Evolutionary conservation across 768 basidiomycete genomes (phyloP), one percentile per base, ranked within the genome.

Genomic region (Leccinellum albellum): DNA sequence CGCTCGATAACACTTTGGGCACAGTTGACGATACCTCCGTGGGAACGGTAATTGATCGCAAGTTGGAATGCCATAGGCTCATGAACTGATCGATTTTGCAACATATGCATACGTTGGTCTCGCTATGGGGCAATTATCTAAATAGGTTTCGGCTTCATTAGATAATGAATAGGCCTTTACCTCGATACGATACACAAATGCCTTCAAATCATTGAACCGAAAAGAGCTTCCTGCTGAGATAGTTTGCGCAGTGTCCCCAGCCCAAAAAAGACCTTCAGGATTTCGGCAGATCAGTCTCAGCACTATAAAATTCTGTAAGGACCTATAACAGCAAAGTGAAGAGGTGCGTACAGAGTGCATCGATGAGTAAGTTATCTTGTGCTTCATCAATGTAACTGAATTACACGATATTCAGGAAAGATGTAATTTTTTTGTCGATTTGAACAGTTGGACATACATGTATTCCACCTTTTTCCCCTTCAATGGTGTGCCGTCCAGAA

Each of bases 161-260:
- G 13, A 62, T 3, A 13, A 51, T 29, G 6, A 24, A 44, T 0
- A 3, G 6, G 0, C 20, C 20, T 70, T 44, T 53, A 86, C 88
- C 73, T 90, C 87, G 1, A 83, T 66, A 45, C 84, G 77, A 55
- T 79, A 82, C 28, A 88, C 60, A 60, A 87, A 88, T 1, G 88
- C 81, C 65, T 84, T 89, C 51, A 91, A 65, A 45, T 89, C 86
- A 53, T 86, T 74, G 65, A 91, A 91, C 10, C 83, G 74, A 61
- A 91, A 91, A 0, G 86, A 79, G 59, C 85, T 87, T 3, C 88
- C 89, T 1, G 81, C 79, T 0, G 86, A 83, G 37, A 91, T 90
- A 0, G 88, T 87, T 60, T 91, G 89, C 0, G 89, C 87, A 0
- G 89, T 89, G 64, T 91, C 89, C 0, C 89, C 89, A 2, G 87